phyloP scores from a whole-genome alignment of 2,329 filamentous ascomycete genomes.

The Penicillium hesseltinei region DNA sequence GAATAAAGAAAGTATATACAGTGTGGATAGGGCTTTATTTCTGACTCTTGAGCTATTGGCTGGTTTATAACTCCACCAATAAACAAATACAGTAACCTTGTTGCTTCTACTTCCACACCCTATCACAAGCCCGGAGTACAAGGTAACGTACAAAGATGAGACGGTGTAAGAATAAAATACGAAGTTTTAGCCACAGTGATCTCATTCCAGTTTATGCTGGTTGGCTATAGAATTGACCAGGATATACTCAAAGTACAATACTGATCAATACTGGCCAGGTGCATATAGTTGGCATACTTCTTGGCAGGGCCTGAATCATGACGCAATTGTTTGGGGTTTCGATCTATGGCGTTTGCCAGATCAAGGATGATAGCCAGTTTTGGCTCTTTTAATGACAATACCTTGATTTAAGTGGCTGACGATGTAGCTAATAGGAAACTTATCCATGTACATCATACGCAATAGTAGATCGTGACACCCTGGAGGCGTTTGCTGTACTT shows the following conservation, averaged over 20 bases:
- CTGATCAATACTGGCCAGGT: neutral
- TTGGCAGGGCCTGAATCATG: conserved; percentile 1
- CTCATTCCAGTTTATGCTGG: neutral
- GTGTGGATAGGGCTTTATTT: too few species aligned
- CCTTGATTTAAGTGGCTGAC: neutral
- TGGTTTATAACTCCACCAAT: neutral
- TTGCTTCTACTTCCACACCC: neutral
- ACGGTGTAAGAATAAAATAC: neutral
- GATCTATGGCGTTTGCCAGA: neutral
- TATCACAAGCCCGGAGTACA: neutral
- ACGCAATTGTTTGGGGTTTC: neutral
- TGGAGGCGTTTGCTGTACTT: neutral
- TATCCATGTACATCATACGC: neutral
- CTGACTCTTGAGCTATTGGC: too few species aligned
- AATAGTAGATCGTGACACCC: neutral
- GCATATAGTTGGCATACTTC: neutral
- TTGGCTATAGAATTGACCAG: neutral
- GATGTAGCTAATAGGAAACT: neutral
- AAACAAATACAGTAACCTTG: too few species aligned
- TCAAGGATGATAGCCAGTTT: neutral
- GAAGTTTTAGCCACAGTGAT: neutral
- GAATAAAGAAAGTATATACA: too few species aligned
- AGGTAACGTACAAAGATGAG: neutral
- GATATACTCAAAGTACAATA: neutral
- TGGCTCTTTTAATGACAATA: neutral